Evolutionary conservation across 306 rosid genomes (phyloP).

Genomic region (Quercus wislizeni): DNA sequence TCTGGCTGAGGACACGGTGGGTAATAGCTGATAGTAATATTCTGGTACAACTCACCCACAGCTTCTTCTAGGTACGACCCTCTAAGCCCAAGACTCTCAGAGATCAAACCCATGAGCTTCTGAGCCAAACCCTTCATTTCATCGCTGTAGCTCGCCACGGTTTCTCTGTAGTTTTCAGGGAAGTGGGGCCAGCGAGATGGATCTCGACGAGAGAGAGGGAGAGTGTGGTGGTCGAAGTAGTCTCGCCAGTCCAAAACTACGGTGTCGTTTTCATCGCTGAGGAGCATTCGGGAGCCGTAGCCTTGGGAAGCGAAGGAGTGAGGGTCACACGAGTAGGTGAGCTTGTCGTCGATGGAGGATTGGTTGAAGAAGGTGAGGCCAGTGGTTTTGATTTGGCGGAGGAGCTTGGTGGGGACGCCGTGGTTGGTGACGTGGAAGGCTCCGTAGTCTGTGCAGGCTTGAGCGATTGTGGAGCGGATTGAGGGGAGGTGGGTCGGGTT

Average conservation of each 20-base stretch:
- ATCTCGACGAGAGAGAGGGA: conserved; percentile 79
- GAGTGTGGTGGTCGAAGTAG: conserved; percentile 87
- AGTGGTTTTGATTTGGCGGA: conserved; percentile 36
- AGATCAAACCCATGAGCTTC: conserved; percentile 55
- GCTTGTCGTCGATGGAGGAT: conserved; percentile 50
- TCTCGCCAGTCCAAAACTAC: conserved; percentile 83
- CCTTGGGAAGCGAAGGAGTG: conserved; percentile 73
- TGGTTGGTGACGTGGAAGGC: conserved; percentile 85
- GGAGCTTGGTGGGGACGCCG: conserved; percentile 47
- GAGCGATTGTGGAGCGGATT: conserved; percentile 33
- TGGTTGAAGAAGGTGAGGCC: conserved; percentile 70
- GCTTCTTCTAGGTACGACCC: conserved; percentile 58
- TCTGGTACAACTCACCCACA: conserved; percentile 74
- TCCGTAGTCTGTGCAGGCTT: conserved; percentile 77
- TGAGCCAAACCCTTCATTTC: conserved; percentile 53
- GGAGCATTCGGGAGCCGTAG: conserved; percentile 81
- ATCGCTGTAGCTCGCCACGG: conserved; percentile 47
- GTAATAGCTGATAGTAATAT: conserved; percentile 80
- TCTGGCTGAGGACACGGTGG: conserved; percentile 91
- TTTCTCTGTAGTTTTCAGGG: conserved; percentile 50
- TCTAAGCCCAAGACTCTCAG: conserved; percentile 67
- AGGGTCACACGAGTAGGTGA: conserved; percentile 54
- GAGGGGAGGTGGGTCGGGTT: conserved; percentile 36
- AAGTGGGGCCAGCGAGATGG: conserved; percentile 70
- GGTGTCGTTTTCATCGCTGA: conserved; percentile 26